Base-by-base conservation (phyloP, 2,329 filamentous ascomycete species). In the Ophiosphaerella korrae region DNA sequence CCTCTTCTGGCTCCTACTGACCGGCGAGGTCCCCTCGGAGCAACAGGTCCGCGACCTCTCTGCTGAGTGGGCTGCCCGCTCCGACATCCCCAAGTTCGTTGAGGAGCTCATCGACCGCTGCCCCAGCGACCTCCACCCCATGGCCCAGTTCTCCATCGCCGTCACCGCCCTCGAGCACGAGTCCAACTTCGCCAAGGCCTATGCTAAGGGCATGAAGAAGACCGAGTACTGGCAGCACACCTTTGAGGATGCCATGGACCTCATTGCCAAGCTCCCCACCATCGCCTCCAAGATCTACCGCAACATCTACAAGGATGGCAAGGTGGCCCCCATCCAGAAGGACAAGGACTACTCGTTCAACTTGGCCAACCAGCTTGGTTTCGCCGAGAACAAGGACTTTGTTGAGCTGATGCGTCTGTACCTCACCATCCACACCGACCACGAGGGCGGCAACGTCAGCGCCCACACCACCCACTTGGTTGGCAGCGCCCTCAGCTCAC, bases 281-380 rank as follows among this genome's bases (percentile, higher is more conserved):
- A 97, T 99, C 72, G 94, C 94, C 62, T 84, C 94, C 60, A 91
- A 92, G 82, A 99, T 99, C 85, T 99, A 99, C 88, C 94, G 96
- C 84, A 99, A 99, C 79, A 88, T 97, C 77, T 99, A 96, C 90
- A 97, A 97, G 88, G 94, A 96, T 74, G 94, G 94, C 82, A 97
- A 97, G 88, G 93, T 99, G 66, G 90, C 91, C 55, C 77, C 92
- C 48, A 86, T 96, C 77, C 88, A 97, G 84, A 95, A 96, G 85
- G 93, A 97, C 83, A 94, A 97, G 89, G 94, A 99, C 77, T 99
- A 97, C 84, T 85, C 88, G 70, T 99, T 88, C 90, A 99, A 99
- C 89, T 90, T 99, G 77, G 92, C 94, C 80, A 97, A 97, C 87
- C 92, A 96, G 87, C 91, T 99, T 69, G 94, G 94, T 72, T 99